A percentile compares a stretch with the other conserved stretches of the same genome.
Conservation (phyloP, 208 protist species). For the Leptomonas pyrrhocoris region DNA sequence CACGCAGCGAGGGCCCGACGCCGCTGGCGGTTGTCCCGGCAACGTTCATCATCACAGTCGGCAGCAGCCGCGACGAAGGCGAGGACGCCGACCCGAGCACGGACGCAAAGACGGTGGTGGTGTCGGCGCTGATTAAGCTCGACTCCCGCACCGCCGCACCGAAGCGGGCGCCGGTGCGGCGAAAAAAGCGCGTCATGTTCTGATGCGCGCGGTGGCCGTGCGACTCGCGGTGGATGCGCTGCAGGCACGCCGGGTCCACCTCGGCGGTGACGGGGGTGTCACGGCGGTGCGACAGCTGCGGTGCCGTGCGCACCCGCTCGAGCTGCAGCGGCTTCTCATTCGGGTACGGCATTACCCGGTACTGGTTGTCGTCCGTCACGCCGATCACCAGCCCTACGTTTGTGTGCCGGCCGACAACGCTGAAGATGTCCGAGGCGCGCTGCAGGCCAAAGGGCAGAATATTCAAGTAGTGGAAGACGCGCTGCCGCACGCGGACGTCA, state of each 20-base stretch:
- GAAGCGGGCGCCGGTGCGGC: slow-evolving; percentile 9
- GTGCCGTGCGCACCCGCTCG: slow-evolving; percentile 15
- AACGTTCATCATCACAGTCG: background rate
- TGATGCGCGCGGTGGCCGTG: slow-evolving; percentile 15
- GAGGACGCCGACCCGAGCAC: background rate
- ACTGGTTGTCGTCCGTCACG: slow-evolving; percentile 38
- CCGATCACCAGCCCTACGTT: slow-evolving; percentile 53
- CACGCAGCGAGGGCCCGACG: slow-evolving; percentile 9
- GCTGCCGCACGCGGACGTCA: slow-evolving; percentile 37
- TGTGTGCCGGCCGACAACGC: slow-evolving; percentile 60
- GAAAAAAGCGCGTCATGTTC: slow-evolving; percentile 9
- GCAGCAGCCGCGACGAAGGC: slow-evolving; percentile 7
- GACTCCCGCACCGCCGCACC: background rate
- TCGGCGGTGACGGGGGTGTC: slow-evolving; percentile 12
- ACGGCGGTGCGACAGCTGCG: slow-evolving; percentile 13
- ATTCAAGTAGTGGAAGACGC: slow-evolving; percentile 58
- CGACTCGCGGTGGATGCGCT: slow-evolving; percentile 20
- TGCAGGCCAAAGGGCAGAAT: slow-evolving; percentile 67
- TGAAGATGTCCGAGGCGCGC: slow-evolving; percentile 50
- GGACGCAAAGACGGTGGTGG: slow-evolving; percentile 1
- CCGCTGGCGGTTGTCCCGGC: background rate
- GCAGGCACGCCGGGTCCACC: slow-evolving; percentile 17
- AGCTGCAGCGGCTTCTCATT: slow-evolving; percentile 12
- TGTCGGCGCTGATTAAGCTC: slow-evolving; percentile 13
- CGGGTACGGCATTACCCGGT: slow-evolving; percentile 49